Base-by-base conservation (phyloP, 1,284 basidiomycete species). In the Sutorius eximius region DNA sequence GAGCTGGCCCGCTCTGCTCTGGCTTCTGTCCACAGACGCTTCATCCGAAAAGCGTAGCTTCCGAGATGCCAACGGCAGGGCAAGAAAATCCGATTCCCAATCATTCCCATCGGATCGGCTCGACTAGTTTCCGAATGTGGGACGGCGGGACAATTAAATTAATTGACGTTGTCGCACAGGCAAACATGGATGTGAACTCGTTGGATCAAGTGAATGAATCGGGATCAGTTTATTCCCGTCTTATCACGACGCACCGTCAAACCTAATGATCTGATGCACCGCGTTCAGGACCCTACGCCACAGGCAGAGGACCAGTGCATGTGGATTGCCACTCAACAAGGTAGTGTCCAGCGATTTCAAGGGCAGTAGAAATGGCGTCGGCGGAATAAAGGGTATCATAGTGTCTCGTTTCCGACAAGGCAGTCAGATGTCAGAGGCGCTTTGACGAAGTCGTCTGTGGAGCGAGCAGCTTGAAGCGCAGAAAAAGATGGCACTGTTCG, bases 121-220 rank as follows among this genome's bases (percentile, higher is more conserved):
- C 2, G 59, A 56, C 27, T 51, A 48, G 52, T 18, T 20, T 27
- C 1, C 20, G n/a, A 6, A 20, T 59, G 27, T 49, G 52, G 32
- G 22, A 13, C 0, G 15, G 2, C 22, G 16, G 8, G 4, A 24
- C 5, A 10, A 0, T 2, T n/a, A 49, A 15, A 27, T 27, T 59
- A 50, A 36, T 0, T 60, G 3, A 62, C 60, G 22, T 57, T 63
- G 16, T 63, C 49, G 1, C 58, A 65, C 18, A 58, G 53, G 9
- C 52, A 15, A 46, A 30, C 29, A 62, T 64, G 60, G 52, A 44
- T 2, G 3, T 4, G 5, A 45, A 43, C 30, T 55, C 2, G 16
- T 18, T 6, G 51, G 47, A 16, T 30, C 40, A 9, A 11, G 36
- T 13, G 10, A 16, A 27, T 2, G 45, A 44, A 29, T n/a, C 48